Percentiles rank a stretch among this genome's conserved stretches.
Conservation (phyloP, 2,329 filamentous ascomycete species). For the Pseudocercospora fuligena region DNA sequence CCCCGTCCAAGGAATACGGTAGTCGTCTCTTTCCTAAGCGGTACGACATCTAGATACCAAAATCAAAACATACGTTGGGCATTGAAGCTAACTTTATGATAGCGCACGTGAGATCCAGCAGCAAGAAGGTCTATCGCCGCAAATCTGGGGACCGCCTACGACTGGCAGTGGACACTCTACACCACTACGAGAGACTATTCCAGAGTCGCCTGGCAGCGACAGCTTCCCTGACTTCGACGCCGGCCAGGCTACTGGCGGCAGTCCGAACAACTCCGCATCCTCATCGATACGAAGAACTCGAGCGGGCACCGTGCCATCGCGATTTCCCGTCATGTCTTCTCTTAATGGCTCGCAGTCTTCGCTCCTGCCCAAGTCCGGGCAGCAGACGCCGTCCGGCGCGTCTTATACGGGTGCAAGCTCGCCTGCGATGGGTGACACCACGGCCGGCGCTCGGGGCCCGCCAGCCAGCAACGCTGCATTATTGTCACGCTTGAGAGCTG, state of each 20-base stretch:
- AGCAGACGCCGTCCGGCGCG: conserved; percentile 83
- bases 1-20: conserved; percentile 90
- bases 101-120: conserved; percentile 97
- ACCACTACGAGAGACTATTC: conserved; percentile 93
- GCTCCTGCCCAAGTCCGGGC: conserved; percentile 75
- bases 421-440: conserved; percentile 38
- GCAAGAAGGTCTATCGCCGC: conserved; percentile 80
- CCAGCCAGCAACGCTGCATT: conserved; percentile 69
- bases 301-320: conserved; percentile 93
- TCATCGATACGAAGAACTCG: conserved; percentile 69
- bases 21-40: conserved; percentile 88
- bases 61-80: conserved; percentile 3
- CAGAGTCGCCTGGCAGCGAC: conserved; percentile 89
- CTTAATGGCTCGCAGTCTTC: conserved; percentile 61
- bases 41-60: conserved; percentile 58
- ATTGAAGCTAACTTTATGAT: conserved; percentile 10
- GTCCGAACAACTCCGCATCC: conserved; percentile 31
- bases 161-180: conserved; percentile 96
- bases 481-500: conserved; percentile 83
- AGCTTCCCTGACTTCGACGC: conserved; percentile 86
- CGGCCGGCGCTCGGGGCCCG: conserved; percentile 49
- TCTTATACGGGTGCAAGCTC: conserved; percentile 73
- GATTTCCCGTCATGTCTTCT: conserved; percentile 80
- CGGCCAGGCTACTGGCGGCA: conserved; percentile 33
- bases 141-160: conserved; percentile 89